Evolutionary conservation across 352 stramenopile genomes (phyloP).

Genomic region (Phytophthora hybrid): DNA sequence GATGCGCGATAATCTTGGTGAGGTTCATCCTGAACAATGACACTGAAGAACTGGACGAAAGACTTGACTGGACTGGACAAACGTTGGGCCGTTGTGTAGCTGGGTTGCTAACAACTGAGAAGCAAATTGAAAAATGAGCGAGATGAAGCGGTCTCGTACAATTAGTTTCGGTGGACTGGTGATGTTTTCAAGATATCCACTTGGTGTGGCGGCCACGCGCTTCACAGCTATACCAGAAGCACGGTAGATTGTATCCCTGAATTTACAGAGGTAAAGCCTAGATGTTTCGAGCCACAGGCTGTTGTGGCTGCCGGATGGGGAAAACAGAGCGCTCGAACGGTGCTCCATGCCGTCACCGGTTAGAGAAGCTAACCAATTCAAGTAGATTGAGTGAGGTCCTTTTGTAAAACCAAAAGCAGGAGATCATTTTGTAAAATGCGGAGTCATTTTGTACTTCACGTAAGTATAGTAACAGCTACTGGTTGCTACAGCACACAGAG

Average conservation of each 20-base stretch:
- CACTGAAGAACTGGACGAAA: conserved; percentile 3
- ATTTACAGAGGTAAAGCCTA: background rate
- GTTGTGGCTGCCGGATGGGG: background rate
- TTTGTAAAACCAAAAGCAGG: no score
- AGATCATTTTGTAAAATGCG: no score
- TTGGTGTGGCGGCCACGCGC: background rate
- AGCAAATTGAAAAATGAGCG: background rate
- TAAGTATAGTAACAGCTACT: no score
- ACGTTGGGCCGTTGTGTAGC: background rate
- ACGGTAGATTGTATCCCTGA: background rate
- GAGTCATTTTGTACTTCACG: no score
- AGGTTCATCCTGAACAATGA: background rate
- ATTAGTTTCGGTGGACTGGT: background rate
- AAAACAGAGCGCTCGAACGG: background rate
- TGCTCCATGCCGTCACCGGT: background rate
- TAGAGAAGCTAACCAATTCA: background rate
- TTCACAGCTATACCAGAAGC: background rate
- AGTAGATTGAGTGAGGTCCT: no score
- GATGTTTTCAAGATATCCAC: background rate
- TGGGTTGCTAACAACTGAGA: background rate
- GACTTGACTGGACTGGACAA: background rate
- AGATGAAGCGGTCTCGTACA: background rate
- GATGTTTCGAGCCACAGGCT: background rate
- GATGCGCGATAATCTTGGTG: background rate
- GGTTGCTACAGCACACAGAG: no score